These are phyloP conservation scores for Pugionium cornutum DNA, from an alignment of 345 rosid species.

Conservation along the genomic window DNA sequence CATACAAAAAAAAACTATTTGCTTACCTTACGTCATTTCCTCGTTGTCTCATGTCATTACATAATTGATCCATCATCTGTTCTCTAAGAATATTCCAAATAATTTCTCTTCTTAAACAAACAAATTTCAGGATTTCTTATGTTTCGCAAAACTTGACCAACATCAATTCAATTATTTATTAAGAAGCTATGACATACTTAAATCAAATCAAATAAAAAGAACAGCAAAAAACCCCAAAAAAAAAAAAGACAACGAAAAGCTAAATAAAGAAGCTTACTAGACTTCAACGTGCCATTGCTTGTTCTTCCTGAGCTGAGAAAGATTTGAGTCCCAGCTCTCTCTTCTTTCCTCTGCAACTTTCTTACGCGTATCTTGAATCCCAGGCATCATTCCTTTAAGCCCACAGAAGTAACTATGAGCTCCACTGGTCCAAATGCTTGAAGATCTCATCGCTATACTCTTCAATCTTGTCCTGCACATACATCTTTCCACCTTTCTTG, in stretches of 20 bases:
- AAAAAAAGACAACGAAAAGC: background rate
- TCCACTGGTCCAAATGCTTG: constrained; percentile 77
- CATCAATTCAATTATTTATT: constrained; percentile 27
- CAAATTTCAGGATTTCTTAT: constrained; percentile 15
- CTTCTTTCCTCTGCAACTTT: constrained; percentile 92
- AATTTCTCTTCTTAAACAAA: constrained; percentile 7
- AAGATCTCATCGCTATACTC: constrained; percentile 94
- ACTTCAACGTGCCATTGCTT: constrained; percentile 99
- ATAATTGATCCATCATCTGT: background rate
- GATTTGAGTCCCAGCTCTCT: constrained; percentile 90
- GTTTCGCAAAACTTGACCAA: constrained; percentile 1
- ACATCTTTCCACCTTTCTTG: constrained; percentile 96
- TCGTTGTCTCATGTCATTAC: constrained; percentile 14
- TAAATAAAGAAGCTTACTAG: constrained; percentile 42
- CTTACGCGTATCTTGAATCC: constrained; percentile 88
- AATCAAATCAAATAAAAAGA: constrained; percentile 19
- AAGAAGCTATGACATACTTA: background rate
- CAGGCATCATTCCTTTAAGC: constrained; percentile 99
- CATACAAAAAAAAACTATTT: background rate
- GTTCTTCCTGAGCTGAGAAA: constrained; percentile 92
- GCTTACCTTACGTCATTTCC: constrained; percentile 21
- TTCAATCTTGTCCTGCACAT: constrained; percentile 96
- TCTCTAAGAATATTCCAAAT: constrained; percentile 27
- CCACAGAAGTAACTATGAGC: constrained; percentile 98
- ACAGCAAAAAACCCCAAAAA: background rate